Evolutionary conservation across 2,329 filamentous ascomycete species (phyloP).

Genomic region (Pochonia chlamydosporia): DNA sequence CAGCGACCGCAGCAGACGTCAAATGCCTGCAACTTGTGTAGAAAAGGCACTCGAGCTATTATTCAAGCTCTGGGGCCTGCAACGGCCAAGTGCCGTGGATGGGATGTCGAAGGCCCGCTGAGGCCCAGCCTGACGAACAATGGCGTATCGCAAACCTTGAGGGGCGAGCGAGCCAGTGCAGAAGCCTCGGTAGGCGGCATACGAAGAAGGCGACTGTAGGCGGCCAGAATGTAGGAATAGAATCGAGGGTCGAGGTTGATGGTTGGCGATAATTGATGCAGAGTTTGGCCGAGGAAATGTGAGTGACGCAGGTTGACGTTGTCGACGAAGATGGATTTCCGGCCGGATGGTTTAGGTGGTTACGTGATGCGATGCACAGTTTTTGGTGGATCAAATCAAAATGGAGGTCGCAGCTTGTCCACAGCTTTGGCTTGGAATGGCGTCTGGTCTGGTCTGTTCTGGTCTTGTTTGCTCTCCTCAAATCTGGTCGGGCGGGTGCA

Average conservation of each 20-base stretch:
- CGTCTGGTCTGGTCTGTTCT: no score
- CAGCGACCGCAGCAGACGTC: background rate
- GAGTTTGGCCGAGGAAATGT: background rate
- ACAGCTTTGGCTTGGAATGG: no score
- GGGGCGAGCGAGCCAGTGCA: slow-evolving; percentile 8
- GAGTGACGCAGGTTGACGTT: background rate
- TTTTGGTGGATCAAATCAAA: no score
- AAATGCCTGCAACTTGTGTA: background rate
- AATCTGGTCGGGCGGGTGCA: no score
- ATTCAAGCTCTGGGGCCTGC: background rate
- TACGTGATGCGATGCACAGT: slow-evolving; percentile 9
- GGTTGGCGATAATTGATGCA: background rate
- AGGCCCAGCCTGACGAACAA: slow-evolving; percentile 5
- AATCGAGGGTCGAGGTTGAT: background rate
- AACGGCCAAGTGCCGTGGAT: background rate
- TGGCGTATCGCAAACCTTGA: slow-evolving; percentile 4
- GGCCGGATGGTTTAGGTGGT: background rate
- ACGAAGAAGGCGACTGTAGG: slow-evolving; percentile 1
- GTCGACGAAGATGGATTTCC: background rate
- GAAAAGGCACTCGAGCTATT: background rate
- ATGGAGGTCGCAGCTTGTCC: no score
- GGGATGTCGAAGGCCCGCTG: slow-evolving; percentile 2
- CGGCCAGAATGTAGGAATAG: background rate
- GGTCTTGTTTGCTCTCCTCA: no score
- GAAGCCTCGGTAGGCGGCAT: slow-evolving; percentile 3